Evolutionary conservation across 805 yeast genomes (phyloP), one percentile per base, ranked within the genome.

Genomic region (Saccharomycopsis lassenensis): DNA sequence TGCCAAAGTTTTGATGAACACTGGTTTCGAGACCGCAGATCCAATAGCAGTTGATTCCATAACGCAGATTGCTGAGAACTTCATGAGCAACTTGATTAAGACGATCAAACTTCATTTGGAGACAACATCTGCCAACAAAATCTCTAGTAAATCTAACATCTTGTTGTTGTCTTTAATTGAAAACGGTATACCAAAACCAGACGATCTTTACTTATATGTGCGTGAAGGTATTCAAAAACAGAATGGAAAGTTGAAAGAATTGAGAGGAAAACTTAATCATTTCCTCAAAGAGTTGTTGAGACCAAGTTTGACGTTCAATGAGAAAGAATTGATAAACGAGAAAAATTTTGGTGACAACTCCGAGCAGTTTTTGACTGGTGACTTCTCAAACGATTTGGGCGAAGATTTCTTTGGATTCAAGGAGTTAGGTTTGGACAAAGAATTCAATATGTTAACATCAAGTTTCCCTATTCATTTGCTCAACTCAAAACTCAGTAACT

Each of bases 401-500:
- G 98, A 89, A 49, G 99, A 91, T 59, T 91, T 87, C 67, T 93
- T 93, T 61, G 99, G 99, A 0, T 93, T 91, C 64, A 81, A 72
- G 52, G 97, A 89, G 46, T 63, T 91, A 32, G 98, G 98, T 0
- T 61, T 91, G 36, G 97, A 89, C 50, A 83, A 79, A 49, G 99
- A 91, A 55, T 80, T 85, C 54, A 87, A 89, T 7, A 62, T 89
- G 52, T 58, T 86, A 33, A 79, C 87, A 20, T 70, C 87, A 2
- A 73, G 94, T 0, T 85, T 91, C 19, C 98, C 99, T 2, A 63
- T 93, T 29, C 94, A 89, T 56, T 62, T 91, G 39, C 62, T 91
- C 24, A 95, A 85, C 47, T 75, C 93, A 6, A 67, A 79, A 41
- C 64, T 82, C 32, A 75, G 76, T 31, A 77, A 68, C 40, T 68